Evolutionary conservation across 441 rosid species (phyloP), one percentile per base, ranked within the genome.

Genomic region (Corymbia citriodora): DNA sequence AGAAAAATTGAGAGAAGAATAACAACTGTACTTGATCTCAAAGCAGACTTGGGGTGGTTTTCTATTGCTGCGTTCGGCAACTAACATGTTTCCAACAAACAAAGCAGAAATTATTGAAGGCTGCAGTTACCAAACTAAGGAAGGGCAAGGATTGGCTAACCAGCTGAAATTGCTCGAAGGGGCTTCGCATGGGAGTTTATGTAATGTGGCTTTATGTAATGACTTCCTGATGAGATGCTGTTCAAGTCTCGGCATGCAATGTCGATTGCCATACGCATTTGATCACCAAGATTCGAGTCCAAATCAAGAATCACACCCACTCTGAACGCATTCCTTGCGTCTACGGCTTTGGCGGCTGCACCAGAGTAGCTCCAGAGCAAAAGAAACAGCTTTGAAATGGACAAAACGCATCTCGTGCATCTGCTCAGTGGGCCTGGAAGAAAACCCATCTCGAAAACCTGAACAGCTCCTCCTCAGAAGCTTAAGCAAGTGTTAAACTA

Each of bases 231-330:
- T 17, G n/a, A 40, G 6, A 8, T 31, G 9, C n/a, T 54, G 88
- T 93, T 93, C 92, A 90, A 91, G 25, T 90, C 89, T 25, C 29
- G 89, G 88, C 93, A 91, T 50, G 96, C 95, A 55, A 94, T 90
- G 68, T 93, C 92, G 90, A 94, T 87, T 13, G 95, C 94, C 13
- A 88, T 92, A 90, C 90, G 91, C 90, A 90, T 90, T 83, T 94
- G 94, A 88, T 89, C 93, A 21, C 94, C 93, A 8, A 29, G 72
- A 49, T 91, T 90, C 18, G 95, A 93, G 88, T 91, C 65, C 31
- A 45, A 31, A 91, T 95, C 92, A 88, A 93, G 88, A 91, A 95
- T 94, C 88, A 93, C 94, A 6, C 95, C 96, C 74, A 94, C 91
- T 53, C 90, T 89, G 19, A 87, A 81, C 6, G 88, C 29, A 57